phyloP scores from a whole-genome alignment of 2,329 filamentous ascomycete species.

The Penicillium sp. region DNA sequence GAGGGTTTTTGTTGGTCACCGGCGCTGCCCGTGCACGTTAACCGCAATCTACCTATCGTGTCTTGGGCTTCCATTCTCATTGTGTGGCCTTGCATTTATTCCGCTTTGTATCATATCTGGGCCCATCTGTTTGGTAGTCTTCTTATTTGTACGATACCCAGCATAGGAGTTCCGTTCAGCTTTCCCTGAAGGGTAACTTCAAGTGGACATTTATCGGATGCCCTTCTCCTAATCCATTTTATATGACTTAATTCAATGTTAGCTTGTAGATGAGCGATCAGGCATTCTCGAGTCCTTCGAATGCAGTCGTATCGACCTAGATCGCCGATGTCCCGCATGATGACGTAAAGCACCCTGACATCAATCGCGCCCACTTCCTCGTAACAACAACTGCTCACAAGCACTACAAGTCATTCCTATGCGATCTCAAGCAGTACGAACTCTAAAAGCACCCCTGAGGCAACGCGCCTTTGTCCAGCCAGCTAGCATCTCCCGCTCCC shows the following conservation, averaged over 20 bases:
- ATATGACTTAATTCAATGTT: not conserved
- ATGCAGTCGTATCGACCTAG: not conserved
- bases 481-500: slow-evolving; percentile 22
- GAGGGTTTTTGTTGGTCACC: slow-evolving; percentile 67
- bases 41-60: slow-evolving; percentile 18
- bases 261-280: not conserved
- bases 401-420: slow-evolving; percentile 19
- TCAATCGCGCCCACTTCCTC: slow-evolving; percentile 6
- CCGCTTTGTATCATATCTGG: not conserved
- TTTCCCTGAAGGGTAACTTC: not conserved
- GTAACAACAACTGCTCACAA: not conserved
- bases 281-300: not conserved
- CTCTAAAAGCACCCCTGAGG: slow-evolving; percentile 19
- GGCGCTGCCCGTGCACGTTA: slow-evolving; percentile 46
- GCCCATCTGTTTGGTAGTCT: not conserved
- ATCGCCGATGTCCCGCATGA: slow-evolving; percentile 22
- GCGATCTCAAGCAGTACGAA: slow-evolving; percentile 27
- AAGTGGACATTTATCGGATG: not conserved
- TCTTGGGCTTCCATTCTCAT: not conserved
- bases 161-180: slow-evolving; percentile 6
- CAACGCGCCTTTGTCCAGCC: slow-evolving; percentile 16
- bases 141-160: slow-evolving; percentile 5
- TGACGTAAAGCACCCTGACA: slow-evolving; percentile 28
- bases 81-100: not conserved
- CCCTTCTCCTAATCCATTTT: not conserved